Base-by-base conservation (phyloP, 768 basidiomycete genomes). In the Heimioporus sp. region DNA sequence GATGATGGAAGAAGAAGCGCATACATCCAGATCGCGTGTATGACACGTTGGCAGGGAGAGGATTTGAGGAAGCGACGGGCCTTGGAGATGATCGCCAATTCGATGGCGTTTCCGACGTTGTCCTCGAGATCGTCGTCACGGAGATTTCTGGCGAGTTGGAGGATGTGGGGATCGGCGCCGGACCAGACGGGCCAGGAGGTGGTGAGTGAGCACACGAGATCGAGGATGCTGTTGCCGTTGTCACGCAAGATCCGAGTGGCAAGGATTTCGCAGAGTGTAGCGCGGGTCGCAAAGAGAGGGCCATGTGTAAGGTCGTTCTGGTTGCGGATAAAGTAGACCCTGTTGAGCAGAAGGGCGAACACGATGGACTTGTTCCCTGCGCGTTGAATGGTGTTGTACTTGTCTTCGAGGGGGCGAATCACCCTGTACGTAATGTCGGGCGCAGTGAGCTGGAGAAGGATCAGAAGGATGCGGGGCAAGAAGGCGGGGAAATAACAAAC, bases 401-500 rank as follows among this genome's bases (percentile, higher is more conserved):
- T 96, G 52, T 94, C 89, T 43, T 86, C 81, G 31, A 98, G 77
- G 1, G 95, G 95, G 35, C 85, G 87, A 49, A 96, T 77, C 55
- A 98, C 85, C 1, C 91, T 88, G 65, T 97, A 97, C 2, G 89
- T 92, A 34, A 94, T 79, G 66, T 98, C 95, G 2, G 95, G 91
- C 1, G 87, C 85, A 1, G 79, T 80, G 41, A 97, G 75, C 86
- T 95, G 68, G 15, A 46, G 49, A 46, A 4, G 24, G 20, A 24
- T 62, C 16, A 71, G 60, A 37, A 28, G 24, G 24, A 28, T 7
- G 41, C 2, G 43, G 19, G 21, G 5, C 4, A 16, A 39, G 36
- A 48, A 16, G 17, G 28, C 21, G 3, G 9, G 28, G 42, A 12
- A 17, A 2, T 32, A 73, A 73, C 85, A 58, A 52, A 91, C 89